Evolutionary conservation across 1,139 yeast species (phyloP).

Genomic region (Pichia sp.): DNA sequence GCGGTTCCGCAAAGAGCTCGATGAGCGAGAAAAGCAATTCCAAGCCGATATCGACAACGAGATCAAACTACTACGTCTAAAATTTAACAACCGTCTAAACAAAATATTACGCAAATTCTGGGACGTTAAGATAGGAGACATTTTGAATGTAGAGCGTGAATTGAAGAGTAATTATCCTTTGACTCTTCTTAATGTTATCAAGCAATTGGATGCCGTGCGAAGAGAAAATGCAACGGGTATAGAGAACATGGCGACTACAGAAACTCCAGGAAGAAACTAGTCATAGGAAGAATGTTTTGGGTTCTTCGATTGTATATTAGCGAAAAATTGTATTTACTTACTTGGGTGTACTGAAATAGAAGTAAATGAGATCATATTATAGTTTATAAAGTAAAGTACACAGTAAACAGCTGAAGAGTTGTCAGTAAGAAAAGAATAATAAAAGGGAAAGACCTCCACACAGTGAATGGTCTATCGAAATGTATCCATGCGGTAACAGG

Average conservation of each 20-base stretch:
- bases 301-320: too few relatives aligned
- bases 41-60: constrained; percentile 27
- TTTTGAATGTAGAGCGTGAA: constrained; percentile 38
- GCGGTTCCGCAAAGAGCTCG: constrained; percentile 21
- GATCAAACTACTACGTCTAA: constrained; percentile 22
- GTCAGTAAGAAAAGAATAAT: not conserved
- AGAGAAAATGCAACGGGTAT: not conserved
- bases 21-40: constrained; percentile 23
- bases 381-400: too few relatives aligned
- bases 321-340: too few relatives aligned
- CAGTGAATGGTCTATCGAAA: too few relatives aligned
- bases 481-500: too few relatives aligned
- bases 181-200: constrained; percentile 21
- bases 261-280: too few relatives aligned
- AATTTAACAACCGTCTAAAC: constrained; percentile 32
- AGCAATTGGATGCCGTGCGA: constrained; percentile 33
- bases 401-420: too few relatives aligned
- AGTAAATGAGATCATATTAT: too few relatives aligned
- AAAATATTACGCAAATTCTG: constrained; percentile 35
- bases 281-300: too few relatives aligned
- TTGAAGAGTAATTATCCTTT: constrained; percentile 29
- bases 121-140: constrained; percentile 33
- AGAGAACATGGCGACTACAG: too few relatives aligned
- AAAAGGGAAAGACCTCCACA: constrained; percentile 1
- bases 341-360: too few relatives aligned